phyloP scores from a whole-genome alignment of 73 alveolate genomes.

The Paramecium pentaurelia region DNA sequence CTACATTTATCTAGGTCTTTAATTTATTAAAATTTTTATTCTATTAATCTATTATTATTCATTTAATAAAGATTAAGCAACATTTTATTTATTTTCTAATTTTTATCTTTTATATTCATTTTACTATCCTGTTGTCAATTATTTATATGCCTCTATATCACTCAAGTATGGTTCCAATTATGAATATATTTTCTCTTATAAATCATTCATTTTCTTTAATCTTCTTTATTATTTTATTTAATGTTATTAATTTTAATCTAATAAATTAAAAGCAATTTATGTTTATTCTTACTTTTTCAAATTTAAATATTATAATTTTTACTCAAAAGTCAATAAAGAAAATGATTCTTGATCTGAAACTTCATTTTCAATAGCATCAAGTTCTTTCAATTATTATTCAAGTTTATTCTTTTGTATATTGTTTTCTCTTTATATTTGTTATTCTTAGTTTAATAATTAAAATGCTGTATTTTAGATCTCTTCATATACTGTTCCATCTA shows the following conservation, averaged over 20 bases:
- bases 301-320: neutral
- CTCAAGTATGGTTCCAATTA: neutral
- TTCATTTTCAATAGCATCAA: neutral
- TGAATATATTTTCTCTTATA: neutral
- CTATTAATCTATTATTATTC: neutral
- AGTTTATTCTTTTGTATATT: neutral
- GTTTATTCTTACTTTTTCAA: neutral
- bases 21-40: neutral
- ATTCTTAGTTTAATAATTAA: neutral
- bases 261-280: neutral
- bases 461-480: neutral
- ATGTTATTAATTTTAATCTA: neutral
- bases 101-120: neutral
- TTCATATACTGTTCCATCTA: neutral
- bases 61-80: neutral
- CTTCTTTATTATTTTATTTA: neutral
- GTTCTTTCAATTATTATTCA: neutral
- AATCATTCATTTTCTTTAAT: neutral
- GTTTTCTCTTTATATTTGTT: neutral
- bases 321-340: neutral
- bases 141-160: neutral
- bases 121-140: neutral
- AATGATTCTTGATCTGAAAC: neutral
- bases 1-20: neutral
- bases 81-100: neutral